phyloP scores from a whole-genome alignment of 495 filamentous ascomycete genomes.

The Penicillium angulare region DNA sequence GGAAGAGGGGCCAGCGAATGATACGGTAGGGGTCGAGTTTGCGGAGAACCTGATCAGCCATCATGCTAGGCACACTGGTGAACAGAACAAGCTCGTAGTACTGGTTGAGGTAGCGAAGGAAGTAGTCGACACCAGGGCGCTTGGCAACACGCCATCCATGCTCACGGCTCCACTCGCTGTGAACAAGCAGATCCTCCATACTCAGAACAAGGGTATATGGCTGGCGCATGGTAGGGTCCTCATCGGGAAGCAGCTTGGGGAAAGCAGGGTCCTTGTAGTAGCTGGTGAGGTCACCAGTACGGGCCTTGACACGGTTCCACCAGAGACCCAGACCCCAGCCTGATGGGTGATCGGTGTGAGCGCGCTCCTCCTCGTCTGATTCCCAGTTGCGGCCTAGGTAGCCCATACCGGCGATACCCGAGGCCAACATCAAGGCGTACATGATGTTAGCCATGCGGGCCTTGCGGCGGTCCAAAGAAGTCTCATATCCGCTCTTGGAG shows the following conservation, averaged over 20 bases:
- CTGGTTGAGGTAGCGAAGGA: slow-evolving; percentile 90
- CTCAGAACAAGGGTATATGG: slow-evolving; percentile 94
- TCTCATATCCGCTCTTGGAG: slow-evolving; percentile 83
- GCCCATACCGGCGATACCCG: slow-evolving; percentile 51
- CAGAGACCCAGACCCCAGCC: slow-evolving; percentile 72
- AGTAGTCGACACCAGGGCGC: slow-evolving; percentile 94
- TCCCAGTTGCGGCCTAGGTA: slow-evolving; percentile 88
- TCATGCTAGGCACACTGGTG: slow-evolving; percentile 76
- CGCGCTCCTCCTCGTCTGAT: slow-evolving; percentile 62
- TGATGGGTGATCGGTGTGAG: slow-evolving; percentile 67
- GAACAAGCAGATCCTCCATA: slow-evolving; percentile 89
- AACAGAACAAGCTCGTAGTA: slow-evolving; percentile 98
- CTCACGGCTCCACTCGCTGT: slow-evolving; percentile 89
- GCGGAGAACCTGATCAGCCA: slow-evolving; percentile 80
- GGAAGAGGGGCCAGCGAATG: slow-evolving; percentile 91
- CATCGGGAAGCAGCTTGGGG: slow-evolving; percentile 86
- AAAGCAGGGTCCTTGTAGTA: slow-evolving; percentile 98
- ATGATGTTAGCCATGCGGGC: slow-evolving; percentile 66
- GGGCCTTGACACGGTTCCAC: slow-evolving; percentile 74
- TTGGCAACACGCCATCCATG: slow-evolving; percentile 96
- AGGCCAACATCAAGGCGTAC: slow-evolving; percentile 54
- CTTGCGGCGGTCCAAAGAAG: slow-evolving; percentile 79
- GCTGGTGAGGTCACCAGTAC: slow-evolving; percentile 66
- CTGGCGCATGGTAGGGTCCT: slow-evolving; percentile 73
- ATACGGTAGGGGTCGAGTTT: slow-evolving; percentile 97